These are phyloP conservation scores for Hyaloperonospora arabidopsidis DNA, from an alignment of 352 stramenopile genomes.

Conservation along the genomic window DNA sequence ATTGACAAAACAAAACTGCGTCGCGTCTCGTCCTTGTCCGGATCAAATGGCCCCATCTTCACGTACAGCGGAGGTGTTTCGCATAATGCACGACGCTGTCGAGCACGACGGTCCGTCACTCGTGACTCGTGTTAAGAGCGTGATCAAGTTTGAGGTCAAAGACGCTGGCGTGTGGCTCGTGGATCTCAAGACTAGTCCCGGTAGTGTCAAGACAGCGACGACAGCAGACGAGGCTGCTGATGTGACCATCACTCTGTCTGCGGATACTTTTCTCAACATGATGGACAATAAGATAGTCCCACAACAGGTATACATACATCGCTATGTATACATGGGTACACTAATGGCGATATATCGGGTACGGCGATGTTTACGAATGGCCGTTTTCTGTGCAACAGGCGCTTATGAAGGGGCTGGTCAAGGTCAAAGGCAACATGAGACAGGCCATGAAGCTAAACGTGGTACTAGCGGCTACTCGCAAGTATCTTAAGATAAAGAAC, in stretches of 20 bases:
- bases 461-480: slow-evolving; percentile 76
- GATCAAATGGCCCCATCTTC: slow-evolving; percentile 23
- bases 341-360: too few species aligned
- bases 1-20: background rate
- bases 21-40: background rate
- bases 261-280: slow-evolving; percentile 69
- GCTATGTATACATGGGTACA: background rate
- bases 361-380: too few species aligned
- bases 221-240: slow-evolving; percentile 58
- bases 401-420: slow-evolving; percentile 92
- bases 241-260: slow-evolving; percentile 65
- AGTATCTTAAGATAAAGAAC: slow-evolving; percentile 71
- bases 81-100: slow-evolving; percentile 57
- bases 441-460: slow-evolving; percentile 91
- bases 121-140: slow-evolving; percentile 66
- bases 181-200: slow-evolving; percentile 70
- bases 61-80: slow-evolving; percentile 57
- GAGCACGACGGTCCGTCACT: slow-evolving; percentile 61
- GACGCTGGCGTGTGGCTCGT: slow-evolving; percentile 64
- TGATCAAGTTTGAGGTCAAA: slow-evolving; percentile 76
- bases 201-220: slow-evolving; percentile 42
- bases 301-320: slow-evolving; percentile 41
- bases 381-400: slow-evolving; percentile 25
- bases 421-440: slow-evolving; percentile 93
- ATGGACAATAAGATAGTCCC: slow-evolving; percentile 87